Evolutionary conservation across 2,329 filamentous ascomycete species (phyloP).

Genomic region (Aspergillus ochraceus): DNA sequence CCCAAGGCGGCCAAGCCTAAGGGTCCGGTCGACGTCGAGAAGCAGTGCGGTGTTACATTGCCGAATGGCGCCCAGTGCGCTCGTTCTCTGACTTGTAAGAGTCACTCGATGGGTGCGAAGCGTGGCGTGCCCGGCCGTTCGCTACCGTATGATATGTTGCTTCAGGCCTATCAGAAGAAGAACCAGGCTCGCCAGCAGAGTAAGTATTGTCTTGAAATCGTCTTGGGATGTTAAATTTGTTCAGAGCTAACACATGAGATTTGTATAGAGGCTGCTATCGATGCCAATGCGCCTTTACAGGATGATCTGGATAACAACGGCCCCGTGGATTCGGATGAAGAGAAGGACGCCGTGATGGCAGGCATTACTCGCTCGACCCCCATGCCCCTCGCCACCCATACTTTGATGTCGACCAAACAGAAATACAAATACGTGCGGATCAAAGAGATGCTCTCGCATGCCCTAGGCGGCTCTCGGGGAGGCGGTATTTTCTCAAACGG

Average conservation of each 20-base stretch:
- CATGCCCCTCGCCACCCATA: slow-evolving; percentile 70
- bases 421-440: slow-evolving; percentile 65
- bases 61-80: slow-evolving; percentile 86
- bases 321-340: slow-evolving; percentile 91
- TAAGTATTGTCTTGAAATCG: slow-evolving; percentile 49
- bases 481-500: slow-evolving; percentile 46
- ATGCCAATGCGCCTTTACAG: slow-evolving; percentile 86
- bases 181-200: slow-evolving; percentile 98
- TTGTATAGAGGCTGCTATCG: slow-evolving; percentile 78
- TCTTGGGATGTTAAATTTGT: not conserved
- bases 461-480: slow-evolving; percentile 52
- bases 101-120: slow-evolving; percentile 92
- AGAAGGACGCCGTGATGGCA: slow-evolving; percentile 84
- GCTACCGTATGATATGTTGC: slow-evolving; percentile 86
- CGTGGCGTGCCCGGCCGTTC: slow-evolving; percentile 82
- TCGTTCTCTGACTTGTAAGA: slow-evolving; percentile 87
- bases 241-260: slow-evolving; percentile 19
- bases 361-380: slow-evolving; percentile 74
- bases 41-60: slow-evolving; percentile 85
- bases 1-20: slow-evolving; percentile 81
- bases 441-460: slow-evolving; percentile 63
- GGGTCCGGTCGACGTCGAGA: slow-evolving; percentile 90
- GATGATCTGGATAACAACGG: slow-evolving; percentile 80
- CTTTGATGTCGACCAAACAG: slow-evolving; percentile 48
- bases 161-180: slow-evolving; percentile 91